Conservation (phyloP, 352 stramenopile genomes). For the Lagenidium giganteum region DNA sequence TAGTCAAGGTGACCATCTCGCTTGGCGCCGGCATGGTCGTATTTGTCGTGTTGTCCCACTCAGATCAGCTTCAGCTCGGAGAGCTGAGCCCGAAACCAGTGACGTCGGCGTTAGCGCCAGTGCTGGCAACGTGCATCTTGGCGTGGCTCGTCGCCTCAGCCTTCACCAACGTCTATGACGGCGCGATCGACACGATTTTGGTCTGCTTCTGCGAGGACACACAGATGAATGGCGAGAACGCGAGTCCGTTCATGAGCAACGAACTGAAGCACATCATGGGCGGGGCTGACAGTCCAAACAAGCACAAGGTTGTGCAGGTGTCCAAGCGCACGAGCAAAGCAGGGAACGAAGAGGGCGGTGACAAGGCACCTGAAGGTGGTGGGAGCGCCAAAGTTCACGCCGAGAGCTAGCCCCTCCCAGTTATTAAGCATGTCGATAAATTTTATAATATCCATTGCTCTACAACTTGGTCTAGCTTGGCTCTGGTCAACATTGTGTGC, state of each 20-base stretch:
- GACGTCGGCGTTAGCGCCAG: constrained; percentile 88
- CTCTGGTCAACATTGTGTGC: too few relatives aligned
- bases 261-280: constrained; percentile 66
- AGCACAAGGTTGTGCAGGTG: constrained; percentile 39
- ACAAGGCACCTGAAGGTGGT: constrained; percentile 6
- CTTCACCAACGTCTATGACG: constrained; percentile 95
- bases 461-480: too few relatives aligned
- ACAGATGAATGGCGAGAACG: constrained; percentile 43
- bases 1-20: constrained; percentile 90
- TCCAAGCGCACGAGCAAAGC: constrained; percentile 4
- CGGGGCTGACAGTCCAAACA: constrained; percentile 13
- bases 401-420: too few relatives aligned
- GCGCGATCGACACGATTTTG: constrained; percentile 93
- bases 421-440: too few relatives aligned
- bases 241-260: constrained; percentile 78
- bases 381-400: constrained; percentile 24
- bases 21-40: constrained; percentile 34
- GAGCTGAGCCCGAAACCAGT: constrained; percentile 42
- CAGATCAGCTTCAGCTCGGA: constrained; percentile 46
- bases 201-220: constrained; percentile 96
- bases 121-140: constrained; percentile 72
- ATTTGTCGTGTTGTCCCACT: constrained; percentile 39
- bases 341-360: constrained; percentile 5
- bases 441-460: too few relatives aligned
- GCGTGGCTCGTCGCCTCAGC: constrained; percentile 88